Evolutionary conservation across 768 basidiomycete species (phyloP).

Genomic region (Holtermannia corniformis): DNA sequence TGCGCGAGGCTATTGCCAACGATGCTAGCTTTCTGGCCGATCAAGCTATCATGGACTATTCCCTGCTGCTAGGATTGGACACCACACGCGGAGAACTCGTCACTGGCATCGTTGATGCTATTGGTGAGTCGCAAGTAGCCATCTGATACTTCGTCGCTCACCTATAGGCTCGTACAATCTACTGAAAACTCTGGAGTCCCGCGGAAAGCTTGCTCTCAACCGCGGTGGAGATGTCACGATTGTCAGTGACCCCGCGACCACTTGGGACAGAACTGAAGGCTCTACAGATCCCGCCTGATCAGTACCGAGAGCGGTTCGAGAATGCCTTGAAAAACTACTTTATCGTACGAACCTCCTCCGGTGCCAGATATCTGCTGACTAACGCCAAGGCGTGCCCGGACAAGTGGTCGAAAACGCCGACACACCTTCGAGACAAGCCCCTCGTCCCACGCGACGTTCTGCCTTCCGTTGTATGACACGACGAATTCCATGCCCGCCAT

Average conservation of each 20-base stretch:
- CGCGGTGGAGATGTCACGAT: conserved; percentile 62
- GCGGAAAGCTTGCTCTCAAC: conserved; percentile 67
- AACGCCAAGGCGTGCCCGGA: conserved; percentile 19
- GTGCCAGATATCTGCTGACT: background rate
- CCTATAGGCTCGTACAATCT: conserved; percentile 66
- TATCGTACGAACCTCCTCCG: conserved; percentile 39
- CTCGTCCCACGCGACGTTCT: no score
- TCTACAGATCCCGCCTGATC: conserved; percentile 55
- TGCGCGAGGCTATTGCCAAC: conserved; percentile 57
- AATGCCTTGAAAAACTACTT: conserved; percentile 66
- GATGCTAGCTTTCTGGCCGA: conserved; percentile 66
- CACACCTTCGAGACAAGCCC: no score
- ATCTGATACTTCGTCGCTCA: background rate
- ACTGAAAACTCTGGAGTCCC: conserved; percentile 76
- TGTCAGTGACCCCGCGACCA: conserved; percentile 14
- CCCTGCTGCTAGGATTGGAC: conserved; percentile 65
- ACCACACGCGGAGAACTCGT: conserved; percentile 57
- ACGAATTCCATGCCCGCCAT: background rate
- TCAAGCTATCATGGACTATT: conserved; percentile 82
- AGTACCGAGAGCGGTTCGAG: conserved; percentile 70
- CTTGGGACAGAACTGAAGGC: background rate
- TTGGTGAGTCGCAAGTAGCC: conserved; percentile 49
- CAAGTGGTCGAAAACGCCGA: conserved; percentile 14
- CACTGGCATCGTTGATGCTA: conserved; percentile 75
- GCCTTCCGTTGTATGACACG: background rate